These are phyloP conservation scores for Salicornia ramosissima DNA, from an alignment of 148 eudicot genomes.

Conservation along the genomic window DNA sequence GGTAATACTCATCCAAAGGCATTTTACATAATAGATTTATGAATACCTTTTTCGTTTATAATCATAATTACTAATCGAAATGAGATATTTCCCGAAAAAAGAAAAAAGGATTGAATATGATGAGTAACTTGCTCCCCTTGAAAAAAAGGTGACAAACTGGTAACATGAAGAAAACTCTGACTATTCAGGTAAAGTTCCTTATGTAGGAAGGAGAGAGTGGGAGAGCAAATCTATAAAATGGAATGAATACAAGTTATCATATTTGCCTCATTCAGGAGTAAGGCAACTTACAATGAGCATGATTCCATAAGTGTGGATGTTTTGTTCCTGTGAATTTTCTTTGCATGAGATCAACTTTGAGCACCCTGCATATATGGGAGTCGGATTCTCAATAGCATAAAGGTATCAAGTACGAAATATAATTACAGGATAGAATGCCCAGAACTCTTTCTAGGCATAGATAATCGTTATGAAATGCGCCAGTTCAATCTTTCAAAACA, in stretches of 20 bases:
- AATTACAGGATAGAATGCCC: not conserved
- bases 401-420: not conserved
- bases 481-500: not conserved
- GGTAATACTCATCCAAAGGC: too few relatives aligned
- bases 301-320: conserved; percentile 77
- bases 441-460: conserved; percentile 1
- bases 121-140: too few relatives aligned
- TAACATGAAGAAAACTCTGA: not conserved
- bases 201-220: not conserved
- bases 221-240: not conserved
- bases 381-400: conserved; percentile 3
- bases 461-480: not conserved
- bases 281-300: conserved; percentile 70
- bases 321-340: conserved; percentile 49
- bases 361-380: conserved; percentile 51
- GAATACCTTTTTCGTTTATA: too few relatives aligned
- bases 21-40: too few relatives aligned
- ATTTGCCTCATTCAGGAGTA: not conserved
- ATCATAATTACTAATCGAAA: too few relatives aligned
- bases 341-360: conserved; percentile 73
- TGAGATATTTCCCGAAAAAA: too few relatives aligned
- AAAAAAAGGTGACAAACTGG: too few relatives aligned
- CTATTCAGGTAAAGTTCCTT: not conserved
- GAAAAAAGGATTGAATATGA: too few relatives aligned
- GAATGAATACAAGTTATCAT: too few relatives aligned